Conservation (phyloP, 1,284 basidiomycete species). For the Tylopilus sp. region DNA sequence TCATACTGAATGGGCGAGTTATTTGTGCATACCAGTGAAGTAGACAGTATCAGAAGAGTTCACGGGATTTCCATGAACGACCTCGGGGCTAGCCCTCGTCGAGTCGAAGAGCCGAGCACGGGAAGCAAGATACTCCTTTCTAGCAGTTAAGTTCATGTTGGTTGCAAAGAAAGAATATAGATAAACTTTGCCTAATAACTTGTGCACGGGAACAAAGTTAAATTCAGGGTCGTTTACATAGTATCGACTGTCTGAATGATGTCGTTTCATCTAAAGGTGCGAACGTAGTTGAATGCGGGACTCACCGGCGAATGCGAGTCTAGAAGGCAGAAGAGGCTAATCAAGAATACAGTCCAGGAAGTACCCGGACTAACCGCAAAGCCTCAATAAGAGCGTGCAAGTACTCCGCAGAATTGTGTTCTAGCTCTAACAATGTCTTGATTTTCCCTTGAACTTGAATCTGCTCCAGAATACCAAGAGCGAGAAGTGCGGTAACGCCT, state of each 20-base stretch:
- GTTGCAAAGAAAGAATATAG: conserved; percentile 39
- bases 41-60: conserved; percentile 92
- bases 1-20: not conserved
- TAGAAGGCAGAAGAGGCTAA: conserved; percentile 25
- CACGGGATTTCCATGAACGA: conserved; percentile 75
- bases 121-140: conserved; percentile 72
- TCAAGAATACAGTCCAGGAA: not conserved
- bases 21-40: conserved; percentile 60
- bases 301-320: conserved; percentile 73
- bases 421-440: conserved; percentile 68
- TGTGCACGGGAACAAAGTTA: conserved; percentile 67
- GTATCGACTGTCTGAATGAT: conserved; percentile 67
- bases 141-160: conserved; percentile 2
- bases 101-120: conserved; percentile 83
- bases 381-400: conserved; percentile 86
- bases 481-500: conserved; percentile 88
- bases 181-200: conserved; percentile 74
- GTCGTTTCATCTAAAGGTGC: conserved; percentile 1
- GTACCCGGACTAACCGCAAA: conserved; percentile 50
- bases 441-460: conserved; percentile 74
- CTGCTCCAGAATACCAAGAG: conserved; percentile 87
- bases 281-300: not conserved
- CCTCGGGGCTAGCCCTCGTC: conserved; percentile 55
- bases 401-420: conserved; percentile 87
- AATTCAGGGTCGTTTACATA: conserved; percentile 87